Base-by-base conservation (phyloP, 1,284 basidiomycete genomes). In the Caloboletus inedulis region DNA sequence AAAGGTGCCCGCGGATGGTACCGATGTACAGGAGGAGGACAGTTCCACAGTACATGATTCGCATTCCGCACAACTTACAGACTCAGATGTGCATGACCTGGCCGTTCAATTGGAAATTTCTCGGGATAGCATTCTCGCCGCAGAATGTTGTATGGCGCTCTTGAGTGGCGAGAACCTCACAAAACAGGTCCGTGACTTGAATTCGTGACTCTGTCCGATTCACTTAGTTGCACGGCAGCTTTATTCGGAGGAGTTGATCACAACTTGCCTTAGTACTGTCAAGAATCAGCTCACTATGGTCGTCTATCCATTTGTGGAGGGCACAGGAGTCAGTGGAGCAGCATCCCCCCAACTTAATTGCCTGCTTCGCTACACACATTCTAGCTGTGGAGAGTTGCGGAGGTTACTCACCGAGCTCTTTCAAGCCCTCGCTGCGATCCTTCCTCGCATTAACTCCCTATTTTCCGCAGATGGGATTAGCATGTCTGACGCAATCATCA, bases 191-290 rank as follows among this genome's bases (percentile, higher is more conserved):
- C 40, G 81, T 53, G 16, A 9, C 16, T 25, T 23, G 30, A 9
- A 8, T n/a, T 44, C 12, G 4, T 5, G 37, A 30, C 3, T 43
- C 64, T 16, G 12, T 33, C 7, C 7, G 25, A 33, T 49, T 33
- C 31, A 25, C 48, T 52, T 16, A 66, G 19, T 43, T 13, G 1
- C 30, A 19, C 27, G 37, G 8, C 64, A 92, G 89, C 73, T 92
- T 31, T 96, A 91, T 66, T 96, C 94, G 0, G 95, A 98, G 66
- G 95, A 98, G 66, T 75, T 94, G 13, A 87, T 98, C 52, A 85
- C 84, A 0, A 74, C 81, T 0, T 94, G 92, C 64, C 77, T 98
- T 8, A 76, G 74, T 35, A 77, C 85, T 0, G 76, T 94, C 57
- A 94, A 95, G 66, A 86, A 87, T 53, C 85, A 89, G 54, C 80